These are phyloP conservation scores for Harringtonia aguacate DNA, from an alignment of 2,329 filamentous ascomycete species.

Conservation along the genomic window DNA sequence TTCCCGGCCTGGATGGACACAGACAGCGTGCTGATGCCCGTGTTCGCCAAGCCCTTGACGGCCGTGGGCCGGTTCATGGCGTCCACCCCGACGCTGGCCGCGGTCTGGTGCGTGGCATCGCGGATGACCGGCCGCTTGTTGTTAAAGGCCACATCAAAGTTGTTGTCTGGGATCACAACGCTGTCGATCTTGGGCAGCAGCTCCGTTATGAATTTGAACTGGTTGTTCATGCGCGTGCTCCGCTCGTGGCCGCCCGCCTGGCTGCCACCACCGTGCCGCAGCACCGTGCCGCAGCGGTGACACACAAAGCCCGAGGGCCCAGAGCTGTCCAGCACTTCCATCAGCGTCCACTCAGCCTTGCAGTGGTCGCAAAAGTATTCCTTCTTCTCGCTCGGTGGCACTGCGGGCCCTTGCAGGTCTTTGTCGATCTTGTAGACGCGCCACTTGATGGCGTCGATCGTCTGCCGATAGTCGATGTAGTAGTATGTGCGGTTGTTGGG, in stretches of 20 bases:
- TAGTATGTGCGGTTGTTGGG: constrained; percentile 87
- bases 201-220: constrained; percentile 69
- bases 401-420: constrained; percentile 73
- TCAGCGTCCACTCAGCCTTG: constrained; percentile 74
- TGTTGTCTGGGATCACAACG: constrained; percentile 63
- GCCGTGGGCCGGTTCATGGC: constrained; percentile 49
- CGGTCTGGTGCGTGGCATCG: constrained; percentile 56
- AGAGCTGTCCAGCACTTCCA: constrained; percentile 76
- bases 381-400: constrained; percentile 76
- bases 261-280: constrained; percentile 57
- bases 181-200: constrained; percentile 67
- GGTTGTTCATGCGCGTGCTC: constrained; percentile 63
- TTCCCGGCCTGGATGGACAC: constrained; percentile 58
- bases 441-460: constrained; percentile 95
- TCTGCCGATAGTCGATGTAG: constrained; percentile 89
- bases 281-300: constrained; percentile 58
- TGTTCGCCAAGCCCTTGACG: constrained; percentile 57
- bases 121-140: constrained; percentile 54
- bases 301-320: constrained; percentile 69
- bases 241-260: constrained; percentile 62
- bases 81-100: constrained; percentile 47
- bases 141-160: constrained; percentile 58
- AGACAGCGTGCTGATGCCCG: constrained; percentile 56
- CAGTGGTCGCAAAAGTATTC: constrained; percentile 81
- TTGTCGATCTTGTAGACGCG: constrained; percentile 81